Conservation (phyloP, 164 flowering plant species). For the Kingdonia uniflora region DNA sequence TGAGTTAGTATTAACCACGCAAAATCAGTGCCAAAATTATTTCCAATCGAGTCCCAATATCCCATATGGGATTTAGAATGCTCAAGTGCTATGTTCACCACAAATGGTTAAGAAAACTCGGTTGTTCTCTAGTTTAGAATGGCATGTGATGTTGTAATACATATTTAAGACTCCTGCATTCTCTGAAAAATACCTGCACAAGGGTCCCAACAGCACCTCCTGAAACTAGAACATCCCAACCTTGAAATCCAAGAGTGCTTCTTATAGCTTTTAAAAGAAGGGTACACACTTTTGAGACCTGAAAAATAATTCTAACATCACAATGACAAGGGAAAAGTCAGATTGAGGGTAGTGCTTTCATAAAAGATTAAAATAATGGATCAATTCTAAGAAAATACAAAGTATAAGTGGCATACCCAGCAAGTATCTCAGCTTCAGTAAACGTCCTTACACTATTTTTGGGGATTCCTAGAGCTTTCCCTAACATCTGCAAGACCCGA, state of each 20-base stretch:
- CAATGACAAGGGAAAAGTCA: neutral
- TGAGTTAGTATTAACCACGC: no score
- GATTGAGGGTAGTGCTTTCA: neutral
- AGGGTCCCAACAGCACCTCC: conserved; percentile 69
- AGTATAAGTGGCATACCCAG: conserved; percentile 46
- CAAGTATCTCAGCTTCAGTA: conserved; percentile 96
- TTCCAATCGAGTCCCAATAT: no score
- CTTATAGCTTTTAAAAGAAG: conserved; percentile 70
- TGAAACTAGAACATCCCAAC: conserved; percentile 95
- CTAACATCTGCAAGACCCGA: conserved; percentile 47
- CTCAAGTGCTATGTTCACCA: no score
- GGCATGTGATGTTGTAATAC: no score
- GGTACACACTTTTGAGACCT: conserved; percentile 84
- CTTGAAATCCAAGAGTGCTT: conserved; percentile 60
- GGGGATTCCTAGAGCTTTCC: conserved; percentile 84
- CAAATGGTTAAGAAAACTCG: no score
- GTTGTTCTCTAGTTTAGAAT: no score
- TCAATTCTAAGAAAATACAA: neutral
- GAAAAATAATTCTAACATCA: conserved; percentile 62
- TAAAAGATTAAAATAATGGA: neutral
- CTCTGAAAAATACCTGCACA: conserved; percentile 45
- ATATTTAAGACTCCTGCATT: no score
- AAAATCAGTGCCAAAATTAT: no score
- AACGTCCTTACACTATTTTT: conserved; percentile 76
- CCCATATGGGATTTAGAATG: no score